Evolutionary conservation across 2,329 filamentous ascomycete species (phyloP).

Genomic region (Pseudogymnoascus sp.): DNA sequence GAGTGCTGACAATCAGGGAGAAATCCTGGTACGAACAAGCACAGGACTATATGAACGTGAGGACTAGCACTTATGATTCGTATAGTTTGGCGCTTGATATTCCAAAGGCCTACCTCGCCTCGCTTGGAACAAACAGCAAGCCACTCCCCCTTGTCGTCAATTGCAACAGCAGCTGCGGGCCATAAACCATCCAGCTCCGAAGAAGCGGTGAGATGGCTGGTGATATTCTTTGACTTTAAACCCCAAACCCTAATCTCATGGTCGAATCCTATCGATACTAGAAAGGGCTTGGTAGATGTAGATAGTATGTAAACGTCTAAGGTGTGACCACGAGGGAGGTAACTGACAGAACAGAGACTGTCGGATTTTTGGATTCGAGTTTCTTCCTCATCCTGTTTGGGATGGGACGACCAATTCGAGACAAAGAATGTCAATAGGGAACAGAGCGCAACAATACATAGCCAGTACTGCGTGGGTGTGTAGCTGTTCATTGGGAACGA

Average conservation of each 20-base stretch:
- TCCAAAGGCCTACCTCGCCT: neutral
- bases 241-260: neutral
- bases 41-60: neutral
- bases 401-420: neutral
- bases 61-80: neutral
- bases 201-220: neutral
- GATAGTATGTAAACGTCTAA: neutral
- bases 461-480: neutral
- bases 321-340: neutral
- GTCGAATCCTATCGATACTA: neutral
- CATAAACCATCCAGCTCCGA: neutral
- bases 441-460: neutral
- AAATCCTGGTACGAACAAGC: neutral
- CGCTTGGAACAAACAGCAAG: neutral
- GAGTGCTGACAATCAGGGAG: neutral
- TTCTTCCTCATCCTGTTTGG: neutral
- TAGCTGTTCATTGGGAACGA: neutral
- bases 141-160: neutral
- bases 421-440: neutral
- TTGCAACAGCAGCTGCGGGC: neutral
- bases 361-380: neutral
- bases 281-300: neutral
- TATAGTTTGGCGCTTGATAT: neutral
- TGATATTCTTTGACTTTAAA: neutral
- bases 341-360: neutral